Base-by-base conservation (phyloP, 306 rosid species). In the Bauhinia variegata region DNA sequence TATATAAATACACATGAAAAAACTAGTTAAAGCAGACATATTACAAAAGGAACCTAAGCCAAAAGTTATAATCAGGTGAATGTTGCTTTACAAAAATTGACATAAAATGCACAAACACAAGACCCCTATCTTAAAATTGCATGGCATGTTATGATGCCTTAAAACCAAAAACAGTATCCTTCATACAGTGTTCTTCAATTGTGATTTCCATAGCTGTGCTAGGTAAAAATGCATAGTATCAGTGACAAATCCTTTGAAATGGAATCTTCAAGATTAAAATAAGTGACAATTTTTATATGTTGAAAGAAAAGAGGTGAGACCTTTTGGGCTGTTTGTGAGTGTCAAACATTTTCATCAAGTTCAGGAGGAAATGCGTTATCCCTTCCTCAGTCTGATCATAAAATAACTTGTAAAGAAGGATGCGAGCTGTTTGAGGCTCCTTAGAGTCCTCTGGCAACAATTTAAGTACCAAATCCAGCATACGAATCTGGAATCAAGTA, bases 301-400 rank as follows among this genome's bases (percentile, higher is more conserved):
- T 60, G 53, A 58, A 46, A 66, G 30, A 57, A 68, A 5, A 62
- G 65, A 72, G 36, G 67, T 14, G 31, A 79, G 70, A 89, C 98
- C 98, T 92, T 86, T 75, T 92, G 58, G 91, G 86, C 68, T 89
- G 98, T 63, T 92, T 92, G 73, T 87, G 87, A 56, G 78, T 71
- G 74, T 92, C 92, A 80, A 92, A 92, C 5, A 82, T 78, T 80
- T 81, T 92, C 59, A 92, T 72, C 84, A 81, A 76, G 81, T 80
- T 86, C 60, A 92, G 72, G 47, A 89, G 89, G 73, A 92, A 88
- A 1, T 81, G 96, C 64, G 96, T 92, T 89, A 92, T 84, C 75
- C 98, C 98, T 75, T 89, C 88, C 62, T 89, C 98, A 33, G 98
- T 92, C 80, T 92, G 98, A 65, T 92, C 96, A 79, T 92, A 92